Conservation (phyloP, 768 basidiomycete genomes). For the Lactarius quietus region DNA sequence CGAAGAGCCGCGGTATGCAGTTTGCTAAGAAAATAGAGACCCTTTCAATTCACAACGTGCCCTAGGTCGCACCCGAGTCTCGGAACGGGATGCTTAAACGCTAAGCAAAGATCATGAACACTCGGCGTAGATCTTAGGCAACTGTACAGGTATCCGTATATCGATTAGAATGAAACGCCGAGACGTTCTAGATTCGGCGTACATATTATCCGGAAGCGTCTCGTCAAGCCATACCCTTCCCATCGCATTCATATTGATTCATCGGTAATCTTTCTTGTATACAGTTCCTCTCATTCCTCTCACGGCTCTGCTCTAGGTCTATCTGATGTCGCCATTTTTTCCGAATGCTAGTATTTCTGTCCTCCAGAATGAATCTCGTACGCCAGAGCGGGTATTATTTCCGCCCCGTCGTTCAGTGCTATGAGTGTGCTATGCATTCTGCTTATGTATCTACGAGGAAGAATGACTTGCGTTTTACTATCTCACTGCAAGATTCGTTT, state of each 20-base stretch:
- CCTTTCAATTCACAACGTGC: too few relatives aligned
- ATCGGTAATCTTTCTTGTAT: neutral
- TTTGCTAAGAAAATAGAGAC: neutral
- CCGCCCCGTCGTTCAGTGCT: too few relatives aligned
- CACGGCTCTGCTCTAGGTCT: neutral
- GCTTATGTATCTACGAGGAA: too few relatives aligned
- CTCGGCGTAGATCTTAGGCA: too few relatives aligned
- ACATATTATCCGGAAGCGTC: neutral
- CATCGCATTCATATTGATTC: too few relatives aligned
- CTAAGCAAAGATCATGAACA: neutral
- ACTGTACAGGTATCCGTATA: neutral
- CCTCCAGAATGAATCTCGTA: too few relatives aligned
- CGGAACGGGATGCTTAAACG: neutral
- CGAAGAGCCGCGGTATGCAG: neutral
- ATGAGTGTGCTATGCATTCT: too few relatives aligned
- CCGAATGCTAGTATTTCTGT: too few relatives aligned
- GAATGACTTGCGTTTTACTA: too few relatives aligned
- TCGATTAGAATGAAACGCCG: neutral
- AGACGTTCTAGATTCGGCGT: neutral
- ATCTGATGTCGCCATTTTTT: neutral
- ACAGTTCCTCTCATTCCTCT: neutral
- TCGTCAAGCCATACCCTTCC: too few relatives aligned
- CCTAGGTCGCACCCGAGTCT: neutral
- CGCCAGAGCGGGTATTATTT: too few relatives aligned
- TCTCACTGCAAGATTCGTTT: too few relatives aligned